Percentiles rank a stretch among this genome's conserved stretches.
These are phyloP conservation scores for Dalbergia cultrata DNA, from an alignment of 306 rosid genomes.

Conservation along the genomic window DNA sequence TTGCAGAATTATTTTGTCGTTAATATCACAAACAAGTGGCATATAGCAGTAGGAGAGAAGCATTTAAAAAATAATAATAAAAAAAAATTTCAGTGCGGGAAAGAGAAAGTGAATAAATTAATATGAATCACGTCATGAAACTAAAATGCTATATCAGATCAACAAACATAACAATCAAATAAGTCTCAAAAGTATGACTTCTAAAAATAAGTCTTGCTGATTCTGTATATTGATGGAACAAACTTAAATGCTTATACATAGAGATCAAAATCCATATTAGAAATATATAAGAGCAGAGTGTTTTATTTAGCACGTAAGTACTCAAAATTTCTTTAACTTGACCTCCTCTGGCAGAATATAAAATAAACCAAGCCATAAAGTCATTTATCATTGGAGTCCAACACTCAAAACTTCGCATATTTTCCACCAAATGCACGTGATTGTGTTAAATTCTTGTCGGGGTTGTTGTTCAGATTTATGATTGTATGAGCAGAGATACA, in stretches of 20 bases:
- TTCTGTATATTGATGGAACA: not conserved
- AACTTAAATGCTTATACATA: slow-evolving; percentile 1
- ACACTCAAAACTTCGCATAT: slow-evolving; percentile 9
- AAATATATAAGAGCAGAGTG: slow-evolving; percentile 18
- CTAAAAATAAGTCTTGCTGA: not conserved
- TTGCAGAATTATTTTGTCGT: slow-evolving; percentile 8
- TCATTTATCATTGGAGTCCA: slow-evolving; percentile 14
- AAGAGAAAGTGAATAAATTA: slow-evolving; percentile 31
- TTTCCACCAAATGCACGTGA: not conserved
- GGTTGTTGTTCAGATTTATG: not conserved
- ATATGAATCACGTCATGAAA: slow-evolving; percentile 20
- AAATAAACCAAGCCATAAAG: not conserved
- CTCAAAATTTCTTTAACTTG: slow-evolving; percentile 11
- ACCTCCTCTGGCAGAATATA: slow-evolving; percentile 5
- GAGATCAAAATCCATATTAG: slow-evolving; percentile 28
- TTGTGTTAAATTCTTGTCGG: not conserved
- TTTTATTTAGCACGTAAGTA: slow-evolving; percentile 15
- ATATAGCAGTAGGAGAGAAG: slow-evolving; percentile 10
- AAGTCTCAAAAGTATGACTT: slow-evolving; percentile 28
- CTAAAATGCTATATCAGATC: slow-evolving; percentile 24
- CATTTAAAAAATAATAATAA: not conserved
- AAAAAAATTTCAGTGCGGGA: not conserved
- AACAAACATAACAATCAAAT: slow-evolving; percentile 28
- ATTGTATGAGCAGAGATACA: slow-evolving; percentile 5
- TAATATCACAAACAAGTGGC: not conserved